Percentiles rank a stretch among this genome's conserved stretches.
phyloP scores from a whole-genome alignment of 805 yeast genomes.

The Barnettozyma wickerhamii region DNA sequence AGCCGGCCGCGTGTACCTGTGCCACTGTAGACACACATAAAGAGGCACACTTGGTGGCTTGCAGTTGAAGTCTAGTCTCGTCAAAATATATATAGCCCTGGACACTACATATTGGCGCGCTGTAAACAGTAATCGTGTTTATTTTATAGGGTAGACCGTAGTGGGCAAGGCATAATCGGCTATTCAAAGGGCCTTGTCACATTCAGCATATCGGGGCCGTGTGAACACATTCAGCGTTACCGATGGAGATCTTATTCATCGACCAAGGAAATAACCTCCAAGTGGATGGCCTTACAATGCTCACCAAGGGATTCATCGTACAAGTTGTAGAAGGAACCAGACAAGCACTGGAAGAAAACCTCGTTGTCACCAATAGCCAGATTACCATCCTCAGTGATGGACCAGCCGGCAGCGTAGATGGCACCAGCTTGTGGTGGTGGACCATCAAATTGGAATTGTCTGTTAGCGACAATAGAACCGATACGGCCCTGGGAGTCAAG shows the following conservation, averaged over 20 bases:
- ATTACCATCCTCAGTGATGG: constrained; percentile 46
- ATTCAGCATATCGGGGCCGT: not conserved
- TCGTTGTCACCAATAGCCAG: constrained; percentile 60
- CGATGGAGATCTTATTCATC: constrained; percentile 34
- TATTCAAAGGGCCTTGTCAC: not conserved
- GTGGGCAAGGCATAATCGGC: no score
- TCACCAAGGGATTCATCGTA: constrained; percentile 59
- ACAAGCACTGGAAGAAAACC: constrained; percentile 67
- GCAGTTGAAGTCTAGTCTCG: no score
- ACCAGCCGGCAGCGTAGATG: constrained; percentile 67
- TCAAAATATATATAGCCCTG: no score
- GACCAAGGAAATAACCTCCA: constrained; percentile 54
- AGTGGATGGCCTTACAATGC: constrained; percentile 60
- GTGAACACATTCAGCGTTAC: not conserved
- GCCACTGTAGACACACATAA: no score
- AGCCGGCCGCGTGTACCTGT: no score
- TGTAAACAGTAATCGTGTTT: no score
- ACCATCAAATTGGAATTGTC: constrained; percentile 71
- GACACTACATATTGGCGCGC: no score
- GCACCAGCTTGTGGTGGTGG: constrained; percentile 83
- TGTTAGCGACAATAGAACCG: constrained; percentile 33
- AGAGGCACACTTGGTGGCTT: no score
- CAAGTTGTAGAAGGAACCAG: constrained; percentile 76
- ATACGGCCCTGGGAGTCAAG: constrained; percentile 12
- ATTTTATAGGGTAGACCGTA: no score